Conservation (phyloP, 345 rosid species). For the Lepidium aucheri region DNA sequence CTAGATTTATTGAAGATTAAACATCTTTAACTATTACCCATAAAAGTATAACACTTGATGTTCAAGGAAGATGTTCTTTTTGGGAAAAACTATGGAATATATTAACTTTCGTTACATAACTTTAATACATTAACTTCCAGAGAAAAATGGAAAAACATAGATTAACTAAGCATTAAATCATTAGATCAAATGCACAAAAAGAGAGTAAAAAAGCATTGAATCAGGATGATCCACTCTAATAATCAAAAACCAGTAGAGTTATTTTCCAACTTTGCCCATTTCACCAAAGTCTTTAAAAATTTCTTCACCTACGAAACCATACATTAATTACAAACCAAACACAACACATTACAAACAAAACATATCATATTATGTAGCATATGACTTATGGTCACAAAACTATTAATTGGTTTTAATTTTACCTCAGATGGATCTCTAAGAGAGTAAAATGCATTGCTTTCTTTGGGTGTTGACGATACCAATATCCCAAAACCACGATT, state of each 20-base stretch:
- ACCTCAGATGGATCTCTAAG: slow-evolving; percentile 76
- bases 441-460: slow-evolving; percentile 64
- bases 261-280: slow-evolving; percentile 47
- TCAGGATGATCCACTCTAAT: background rate
- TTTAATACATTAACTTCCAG: background rate
- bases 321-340: background rate
- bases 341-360: background rate
- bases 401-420: background rate
- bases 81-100: background rate
- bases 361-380: background rate
- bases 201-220: background rate
- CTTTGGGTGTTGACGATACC: slow-evolving; percentile 73
- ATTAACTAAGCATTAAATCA: background rate
- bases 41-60: background rate
- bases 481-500: slow-evolving; percentile 67
- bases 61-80: background rate
- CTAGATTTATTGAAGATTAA: background rate
- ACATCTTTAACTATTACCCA: background rate
- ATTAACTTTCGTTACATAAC: background rate
- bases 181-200: background rate
- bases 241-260: background rate
- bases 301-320: slow-evolving; percentile 54
- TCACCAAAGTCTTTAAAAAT: slow-evolving; percentile 55
- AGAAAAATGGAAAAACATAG: background rate
- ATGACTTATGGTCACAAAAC: background rate